These are phyloP conservation scores for Phialocephala sp. DNA, from an alignment of 2,329 filamentous ascomycete genomes.

Conservation along the genomic window DNA sequence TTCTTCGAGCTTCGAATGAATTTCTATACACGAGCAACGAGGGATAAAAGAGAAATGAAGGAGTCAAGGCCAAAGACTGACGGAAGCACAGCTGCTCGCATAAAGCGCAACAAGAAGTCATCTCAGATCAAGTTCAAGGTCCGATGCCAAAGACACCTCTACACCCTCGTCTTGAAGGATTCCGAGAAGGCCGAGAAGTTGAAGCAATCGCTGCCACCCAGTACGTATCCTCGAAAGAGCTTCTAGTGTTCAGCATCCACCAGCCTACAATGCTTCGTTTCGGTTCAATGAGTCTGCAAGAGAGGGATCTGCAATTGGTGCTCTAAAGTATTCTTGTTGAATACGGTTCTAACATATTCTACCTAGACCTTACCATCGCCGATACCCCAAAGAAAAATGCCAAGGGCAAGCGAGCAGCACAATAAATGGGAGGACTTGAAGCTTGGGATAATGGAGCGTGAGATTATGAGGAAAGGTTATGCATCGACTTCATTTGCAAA, in stretches of 20 bases:
- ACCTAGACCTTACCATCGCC: conserved; percentile 60
- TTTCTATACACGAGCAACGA: neutral
- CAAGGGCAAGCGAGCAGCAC: conserved; percentile 45
- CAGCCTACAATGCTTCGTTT: neutral
- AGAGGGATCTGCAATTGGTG: conserved; percentile 24
- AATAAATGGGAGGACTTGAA: conserved; percentile 24
- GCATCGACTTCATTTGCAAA: conserved; percentile 30
- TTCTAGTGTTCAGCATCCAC: neutral
- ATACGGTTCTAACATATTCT: conserved; percentile 13
- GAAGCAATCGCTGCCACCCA: conserved; percentile 97
- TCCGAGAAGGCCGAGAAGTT: conserved; percentile 99
- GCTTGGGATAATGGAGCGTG: conserved; percentile 5
- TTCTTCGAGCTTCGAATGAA: neutral
- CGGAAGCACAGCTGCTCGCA: conserved; percentile 71
- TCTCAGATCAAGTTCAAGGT: conserved; percentile 99
- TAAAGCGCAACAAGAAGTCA: conserved; percentile 93
- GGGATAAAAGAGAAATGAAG: neutral
- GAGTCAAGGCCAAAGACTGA: conserved; percentile 28
- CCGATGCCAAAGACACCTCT: conserved; percentile 94
- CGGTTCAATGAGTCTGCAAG: neutral
- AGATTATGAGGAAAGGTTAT: conserved; percentile 18
- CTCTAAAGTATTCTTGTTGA: neutral
- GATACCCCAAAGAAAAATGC: conserved; percentile 68
- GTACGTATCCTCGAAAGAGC: conserved; percentile 64
- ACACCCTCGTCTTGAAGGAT: conserved; percentile 99